Base-by-base conservation (phyloP, 2,329 filamentous ascomycete genomes). In the Aspergillus tamarii region DNA sequence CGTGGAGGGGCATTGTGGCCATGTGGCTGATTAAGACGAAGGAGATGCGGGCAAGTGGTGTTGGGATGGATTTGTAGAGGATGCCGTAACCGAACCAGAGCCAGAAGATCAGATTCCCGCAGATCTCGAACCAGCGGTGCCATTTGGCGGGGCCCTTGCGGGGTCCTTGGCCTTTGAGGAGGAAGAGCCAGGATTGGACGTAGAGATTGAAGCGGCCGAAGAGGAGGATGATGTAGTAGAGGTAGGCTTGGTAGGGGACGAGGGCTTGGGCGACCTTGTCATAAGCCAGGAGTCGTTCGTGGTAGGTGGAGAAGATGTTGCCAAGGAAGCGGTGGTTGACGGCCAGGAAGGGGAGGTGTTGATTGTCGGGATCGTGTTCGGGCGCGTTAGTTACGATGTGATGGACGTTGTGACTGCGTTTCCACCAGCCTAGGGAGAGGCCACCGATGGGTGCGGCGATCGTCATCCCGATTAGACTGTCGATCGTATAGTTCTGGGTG, bases 341-440 rank as follows among this genome's bases (percentile, higher is more conserved):
- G 64, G 92, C 92, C 75, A 97, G 91, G 75, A 96, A 89, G 3
- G 93, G 93, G 78, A 96, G 86, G 75, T 96, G 89, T 76, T 94
- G 88, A 70, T 97, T 97, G 75, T 98, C 94, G 0, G 94, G 94
- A 74, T 98, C 94, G 75, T 98, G 94, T 77, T 97, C 94, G 16
- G 93, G 91, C 30, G 91, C 89, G 77, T 98, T 98, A 11, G 94
- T 98, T 52, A 97, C 90, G 70, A 97, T 92, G 74, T 98, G 94
- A 76, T 97, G 94, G 16, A 97, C 93, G 74, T 97, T 97, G 78
- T 98, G 94, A 74, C 88, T 97, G 65, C 88, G 86, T 80, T 98
- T 98, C 94, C 94, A 98, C 94, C 94, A 98, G 55, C 94, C 92
- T 54, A 96, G 80, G 16, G 92, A 96, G 26, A 98, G 81, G 0